Evolutionary conservation across 2,329 filamentous ascomycete species (phyloP), one percentile per base, ranked within the genome.

Genomic region (Sphaerulina musiva): DNA sequence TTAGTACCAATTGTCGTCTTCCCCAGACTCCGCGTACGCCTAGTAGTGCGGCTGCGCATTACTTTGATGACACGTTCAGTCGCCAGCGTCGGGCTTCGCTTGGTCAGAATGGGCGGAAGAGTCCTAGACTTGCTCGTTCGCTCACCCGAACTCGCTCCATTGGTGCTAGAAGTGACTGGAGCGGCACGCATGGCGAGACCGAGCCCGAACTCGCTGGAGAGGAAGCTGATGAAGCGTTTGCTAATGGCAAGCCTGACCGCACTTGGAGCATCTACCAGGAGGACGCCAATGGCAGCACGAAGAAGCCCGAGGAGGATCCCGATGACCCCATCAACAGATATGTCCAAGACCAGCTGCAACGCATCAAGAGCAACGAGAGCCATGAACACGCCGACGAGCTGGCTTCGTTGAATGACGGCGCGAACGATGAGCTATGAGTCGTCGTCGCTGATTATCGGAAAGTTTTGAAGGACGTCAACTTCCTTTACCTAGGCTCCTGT

Each of bases 21-120:
- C 91, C 92, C 1, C 89, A 96, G 66, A 97, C 93, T 0, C 93
- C 93, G 11, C 87, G 90, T 47, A 95, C 90, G 2, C 91, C 92
- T 1, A 83, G 85, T 2, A 81, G 83, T 1, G 89, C 85, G 40
- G 92, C 95, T 73, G 80, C 86, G 6, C 91, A 96, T 70, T 97
- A 97, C 77, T 97, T 97, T 68, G 92, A 97, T 66, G 92, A 97
- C 66, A 82, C 90, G 56, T 86, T 95, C 70, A 79, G 79, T 50
- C 81, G 84, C 38, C 74, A 80, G 59, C 64, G 76, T 59, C 66
- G 68, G 51, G 59, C 59, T 8, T 69, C 67, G 3, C 59, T 69
- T 11, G 69, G 70, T 63, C 85, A 89, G 38, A 39, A 23, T 32
- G 84, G 53, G 90, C 87, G 4, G 92, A 89, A 4, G 91, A 88